Percentiles rank a stretch among this genome's conserved stretches.
phyloP scores from a whole-genome alignment of 176 grass and related monocot genomes.

The Urochloa ruziziensis region DNA sequence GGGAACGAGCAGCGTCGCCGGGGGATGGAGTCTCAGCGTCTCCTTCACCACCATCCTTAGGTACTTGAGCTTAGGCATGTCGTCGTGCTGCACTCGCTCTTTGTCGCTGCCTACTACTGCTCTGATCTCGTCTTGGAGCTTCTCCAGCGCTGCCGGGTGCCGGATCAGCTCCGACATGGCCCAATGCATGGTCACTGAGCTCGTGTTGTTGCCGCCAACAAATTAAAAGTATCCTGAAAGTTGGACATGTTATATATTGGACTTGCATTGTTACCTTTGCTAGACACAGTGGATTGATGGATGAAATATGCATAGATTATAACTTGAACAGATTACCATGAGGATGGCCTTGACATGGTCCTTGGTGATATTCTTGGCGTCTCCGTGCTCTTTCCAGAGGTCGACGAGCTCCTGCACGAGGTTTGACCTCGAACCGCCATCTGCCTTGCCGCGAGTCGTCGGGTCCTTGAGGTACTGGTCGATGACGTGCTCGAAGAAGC shows the following conservation, averaged over 20 bases:
- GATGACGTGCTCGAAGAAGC: slow-evolving; percentile 8
- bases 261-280: no score
- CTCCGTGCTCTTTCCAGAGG: not conserved
- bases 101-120: not conserved
- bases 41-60: slow-evolving; percentile 24
- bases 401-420: not conserved
- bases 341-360: slow-evolving; percentile 4
- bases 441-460: not conserved
- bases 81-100: not conserved
- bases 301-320: no score
- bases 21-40: slow-evolving; percentile 20
- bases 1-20: slow-evolving; percentile 15
- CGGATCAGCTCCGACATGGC: slow-evolving; percentile 22
- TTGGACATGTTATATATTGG: no score
- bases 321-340: not conserved
- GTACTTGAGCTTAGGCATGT: slow-evolving; percentile 9
- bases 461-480: not conserved
- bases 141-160: not conserved
- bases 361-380: not conserved
- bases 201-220: not conserved
- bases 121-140: slow-evolving; percentile 14
- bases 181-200: not conserved
- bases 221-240: slow-evolving; percentile 31
- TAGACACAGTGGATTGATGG: no score
- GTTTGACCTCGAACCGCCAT: not conserved